phyloP scores from a whole-genome alignment of 345 rosid genomes.

The Salix udensis region DNA sequence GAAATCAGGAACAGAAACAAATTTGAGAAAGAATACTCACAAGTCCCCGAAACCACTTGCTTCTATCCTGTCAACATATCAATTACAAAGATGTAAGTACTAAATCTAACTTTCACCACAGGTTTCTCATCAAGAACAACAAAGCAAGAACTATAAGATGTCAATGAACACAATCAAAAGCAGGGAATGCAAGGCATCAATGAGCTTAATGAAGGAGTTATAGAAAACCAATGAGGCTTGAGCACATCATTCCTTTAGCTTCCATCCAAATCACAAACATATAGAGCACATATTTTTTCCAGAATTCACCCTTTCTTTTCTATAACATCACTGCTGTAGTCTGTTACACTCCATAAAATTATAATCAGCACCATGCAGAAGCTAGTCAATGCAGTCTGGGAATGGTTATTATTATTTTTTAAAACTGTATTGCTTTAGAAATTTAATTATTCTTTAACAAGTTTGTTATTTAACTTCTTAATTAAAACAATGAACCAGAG shows the following conservation, averaged over 20 bases:
- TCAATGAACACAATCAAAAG: not conserved
- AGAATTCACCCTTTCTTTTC: not conserved
- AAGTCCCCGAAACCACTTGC: slow-evolving; percentile 65
- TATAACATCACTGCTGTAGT: not conserved
- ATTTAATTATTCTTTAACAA: not conserved
- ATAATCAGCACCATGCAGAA: not conserved
- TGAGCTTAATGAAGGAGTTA: not conserved
- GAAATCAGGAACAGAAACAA: not conserved
- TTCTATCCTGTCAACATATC: slow-evolving; percentile 55
- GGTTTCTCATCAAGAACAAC: slow-evolving; percentile 6
- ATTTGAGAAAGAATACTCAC: slow-evolving; percentile 48
- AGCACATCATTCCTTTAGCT: not conserved
- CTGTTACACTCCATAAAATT: not conserved
- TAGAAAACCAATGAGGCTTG: not conserved
- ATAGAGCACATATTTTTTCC: not conserved
- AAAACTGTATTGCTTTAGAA: not conserved
- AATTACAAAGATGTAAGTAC: slow-evolving; percentile 23
- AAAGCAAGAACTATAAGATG: not conserved
- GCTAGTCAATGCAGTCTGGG: not conserved
- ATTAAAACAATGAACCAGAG: not conserved
- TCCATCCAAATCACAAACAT: not conserved
- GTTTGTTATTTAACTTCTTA: not conserved
- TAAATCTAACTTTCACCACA: not conserved
- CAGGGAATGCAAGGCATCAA: not conserved
- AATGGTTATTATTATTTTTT: not conserved